Percentiles rank a stretch among this genome's conserved stretches.
phyloP scores from a whole-genome alignment of 2,329 filamentous ascomycete genomes.

The Knoxdaviesia capensis region DNA sequence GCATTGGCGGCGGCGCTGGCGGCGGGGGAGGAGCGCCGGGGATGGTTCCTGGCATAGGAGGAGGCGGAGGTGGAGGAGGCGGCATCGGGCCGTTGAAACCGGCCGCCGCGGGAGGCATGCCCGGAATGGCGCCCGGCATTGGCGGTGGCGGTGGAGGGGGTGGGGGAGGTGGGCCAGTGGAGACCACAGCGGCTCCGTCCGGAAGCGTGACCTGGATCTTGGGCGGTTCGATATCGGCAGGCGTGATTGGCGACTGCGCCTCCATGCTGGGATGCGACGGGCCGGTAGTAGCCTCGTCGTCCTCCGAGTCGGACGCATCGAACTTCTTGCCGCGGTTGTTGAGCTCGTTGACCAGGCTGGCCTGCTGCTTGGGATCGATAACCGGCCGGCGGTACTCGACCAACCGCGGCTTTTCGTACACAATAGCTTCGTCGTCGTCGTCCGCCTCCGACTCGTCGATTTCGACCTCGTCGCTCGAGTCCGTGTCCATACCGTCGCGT shows the following conservation, averaged over 20 bases:
- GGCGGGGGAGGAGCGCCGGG: constrained; percentile 15
- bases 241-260: constrained; percentile 46
- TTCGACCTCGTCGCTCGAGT: constrained; percentile 22
- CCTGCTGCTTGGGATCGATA: constrained; percentile 43
- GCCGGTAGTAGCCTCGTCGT: constrained; percentile 52
- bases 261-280: constrained; percentile 59
- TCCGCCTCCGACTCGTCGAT: constrained; percentile 30
- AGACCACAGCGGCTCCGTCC: constrained; percentile 17
- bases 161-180: constrained; percentile 12
- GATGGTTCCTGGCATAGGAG: constrained; percentile 15
- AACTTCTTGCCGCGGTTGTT: constrained; percentile 53
- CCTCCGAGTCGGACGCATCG: constrained; percentile 55
- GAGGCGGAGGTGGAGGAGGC: constrained; percentile 29
- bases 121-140: constrained; percentile 13
- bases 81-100: constrained; percentile 30
- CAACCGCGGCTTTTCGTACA: constrained; percentile 63
- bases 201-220: constrained; percentile 34
- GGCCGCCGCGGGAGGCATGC: constrained; percentile 23
- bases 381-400: constrained; percentile 59
- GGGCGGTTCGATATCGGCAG: constrained; percentile 36
- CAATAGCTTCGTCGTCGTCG: constrained; percentile 33
- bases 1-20: constrained; percentile 19
- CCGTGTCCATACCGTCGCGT: constrained; percentile 8
- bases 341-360: constrained; percentile 48
- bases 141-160: constrained; percentile 17